phyloP scores from a whole-genome alignment of 176 grass and related monocot genomes.

The Aechmea fasciata region DNA sequence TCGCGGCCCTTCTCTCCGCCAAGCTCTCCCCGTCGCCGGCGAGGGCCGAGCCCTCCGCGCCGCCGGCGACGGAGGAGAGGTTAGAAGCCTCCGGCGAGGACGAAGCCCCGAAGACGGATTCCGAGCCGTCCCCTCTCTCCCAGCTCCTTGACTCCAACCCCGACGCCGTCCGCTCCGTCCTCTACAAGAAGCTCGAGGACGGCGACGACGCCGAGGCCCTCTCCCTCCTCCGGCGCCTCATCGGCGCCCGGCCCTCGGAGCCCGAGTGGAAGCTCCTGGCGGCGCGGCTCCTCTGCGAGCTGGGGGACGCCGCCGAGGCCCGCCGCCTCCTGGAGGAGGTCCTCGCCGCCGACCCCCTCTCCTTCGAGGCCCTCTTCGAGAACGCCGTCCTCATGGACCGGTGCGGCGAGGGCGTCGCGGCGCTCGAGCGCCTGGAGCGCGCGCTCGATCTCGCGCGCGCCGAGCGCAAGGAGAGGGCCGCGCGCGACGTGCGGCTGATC shows the following conservation, averaged over 20 bases:
- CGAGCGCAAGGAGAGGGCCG: conserved; percentile 16
- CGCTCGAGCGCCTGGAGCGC: conserved; percentile 27
- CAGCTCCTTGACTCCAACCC: conserved; percentile 19
- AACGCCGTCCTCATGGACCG: conserved; percentile 46
- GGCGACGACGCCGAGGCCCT: conserved; percentile 18
- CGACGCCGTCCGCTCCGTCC: conserved; percentile 11
- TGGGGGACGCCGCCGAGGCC: conserved; percentile 18
- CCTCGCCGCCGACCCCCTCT: conserved; percentile 22
- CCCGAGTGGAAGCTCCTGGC: conserved; percentile 31
- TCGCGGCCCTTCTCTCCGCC: conserved; percentile 38
- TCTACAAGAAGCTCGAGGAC: conserved; percentile 24
- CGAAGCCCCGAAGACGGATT: not conserved
- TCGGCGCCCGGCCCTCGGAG: conserved; percentile 12
- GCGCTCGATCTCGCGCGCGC: conserved; percentile 25
- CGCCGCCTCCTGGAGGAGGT: conserved; percentile 29
- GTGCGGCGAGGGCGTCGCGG: conserved; percentile 15
- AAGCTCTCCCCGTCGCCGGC: conserved; percentile 13
- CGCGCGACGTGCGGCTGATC: conserved; percentile 37
- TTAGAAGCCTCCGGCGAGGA: not conserved
- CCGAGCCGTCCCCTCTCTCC: conserved; percentile 7
- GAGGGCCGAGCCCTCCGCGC: not conserved
- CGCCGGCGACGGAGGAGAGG: conserved; percentile 15
- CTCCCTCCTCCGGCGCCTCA: conserved; percentile 19
- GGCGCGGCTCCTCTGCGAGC: conserved; percentile 24
- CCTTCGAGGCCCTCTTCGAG: conserved; percentile 48